Evolutionary conservation across 306 rosid species (phyloP), one percentile per base, ranked within the genome.

Genomic region (Casuarina glauca): DNA sequence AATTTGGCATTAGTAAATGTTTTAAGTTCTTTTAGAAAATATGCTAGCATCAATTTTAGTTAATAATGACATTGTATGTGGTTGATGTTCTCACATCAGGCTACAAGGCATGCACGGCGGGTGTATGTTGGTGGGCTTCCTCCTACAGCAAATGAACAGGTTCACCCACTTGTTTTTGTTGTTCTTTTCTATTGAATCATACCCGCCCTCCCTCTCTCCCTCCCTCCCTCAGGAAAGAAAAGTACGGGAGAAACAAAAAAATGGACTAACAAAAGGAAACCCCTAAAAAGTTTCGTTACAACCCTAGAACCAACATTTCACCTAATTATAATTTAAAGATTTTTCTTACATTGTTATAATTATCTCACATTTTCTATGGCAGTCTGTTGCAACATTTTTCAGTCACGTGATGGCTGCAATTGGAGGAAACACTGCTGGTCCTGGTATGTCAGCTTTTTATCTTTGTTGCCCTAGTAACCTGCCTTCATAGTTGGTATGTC

Each of bases 351-450:
- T 71, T 52, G 54, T 35, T 10, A 36, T 19, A 41, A 20, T 60
- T 19, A 19, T 43, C 41, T 70, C 67, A 15, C 17, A 45, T 76
- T 52, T 78, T 82, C 60, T 78, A 43, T 13, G 91, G 93, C 97
- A 95, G 99, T 93, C 97, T 4, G 99, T 95, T 85, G 99, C 98
- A 51, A 93, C 96, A 74, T 95, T 88, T 88, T 95, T 95, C 88
- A 95, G 99, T 79, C 97, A 91, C 80, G 99, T 95, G 50, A 95
- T 95, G 99, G 90, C 97, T 66, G 94, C 87, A 72, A 95, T 95
- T 32, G 99, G 98, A 78, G 99, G 99, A 82, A 95, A 95, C 82
- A 95, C 99, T 51, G 99, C 99, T 76, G 99, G 98, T 74, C 98
- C 98, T 81, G 99, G 98, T 91, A 76, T 74, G 62, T 62, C 19